Evolutionary conservation across 352 stramenopile species (phyloP).

Genomic region (Globisporangium recalcitrans): DNA sequence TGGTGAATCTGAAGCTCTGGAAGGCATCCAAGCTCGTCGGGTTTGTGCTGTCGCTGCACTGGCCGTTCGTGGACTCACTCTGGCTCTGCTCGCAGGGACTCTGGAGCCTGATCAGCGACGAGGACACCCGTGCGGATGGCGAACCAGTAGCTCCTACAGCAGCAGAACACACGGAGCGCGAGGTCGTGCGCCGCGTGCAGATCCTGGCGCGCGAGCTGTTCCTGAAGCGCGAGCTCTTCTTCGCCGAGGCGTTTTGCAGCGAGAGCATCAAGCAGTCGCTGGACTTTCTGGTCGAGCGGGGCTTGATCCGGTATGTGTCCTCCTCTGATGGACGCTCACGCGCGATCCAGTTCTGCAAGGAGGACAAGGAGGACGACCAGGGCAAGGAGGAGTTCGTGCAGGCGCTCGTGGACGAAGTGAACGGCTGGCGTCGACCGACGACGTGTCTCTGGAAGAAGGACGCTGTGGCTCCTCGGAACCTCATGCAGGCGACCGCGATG

Average conservation of each 20-base stretch:
- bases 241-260: slow-evolving; percentile 69
- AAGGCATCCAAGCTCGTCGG: slow-evolving; percentile 32
- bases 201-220: slow-evolving; percentile 50
- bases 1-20: slow-evolving; percentile 34
- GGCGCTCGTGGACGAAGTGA: slow-evolving; percentile 35
- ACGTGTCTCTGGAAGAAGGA: slow-evolving; percentile 39
- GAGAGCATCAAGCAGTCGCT: slow-evolving; percentile 74
- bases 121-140: too few relatives aligned
- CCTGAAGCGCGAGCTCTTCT: slow-evolving; percentile 28
- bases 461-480: background rate
- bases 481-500: slow-evolving; percentile 9
- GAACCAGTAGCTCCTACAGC: slow-evolving; percentile 3
- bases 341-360: slow-evolving; percentile 23
- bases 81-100: slow-evolving; percentile 52
- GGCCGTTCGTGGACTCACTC: slow-evolving; percentile 75
- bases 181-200: slow-evolving; percentile 52
- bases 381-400: slow-evolving; percentile 18
- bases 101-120: slow-evolving; percentile 29
- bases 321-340: slow-evolving; percentile 25
- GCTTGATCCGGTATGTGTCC: slow-evolving; percentile 30
- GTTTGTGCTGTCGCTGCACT: slow-evolving; percentile 66
- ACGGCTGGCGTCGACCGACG: slow-evolving; percentile 35
- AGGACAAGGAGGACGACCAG: background rate
- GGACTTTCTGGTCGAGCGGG: slow-evolving; percentile 52
- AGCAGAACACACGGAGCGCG: slow-evolving; percentile 29